Percentiles rank a stretch among this genome's conserved stretches.
These are phyloP conservation scores for Nannochloropsis gaditana DNA, from an alignment of 108 stramenopile genomes.

Conservation along the genomic window DNA sequence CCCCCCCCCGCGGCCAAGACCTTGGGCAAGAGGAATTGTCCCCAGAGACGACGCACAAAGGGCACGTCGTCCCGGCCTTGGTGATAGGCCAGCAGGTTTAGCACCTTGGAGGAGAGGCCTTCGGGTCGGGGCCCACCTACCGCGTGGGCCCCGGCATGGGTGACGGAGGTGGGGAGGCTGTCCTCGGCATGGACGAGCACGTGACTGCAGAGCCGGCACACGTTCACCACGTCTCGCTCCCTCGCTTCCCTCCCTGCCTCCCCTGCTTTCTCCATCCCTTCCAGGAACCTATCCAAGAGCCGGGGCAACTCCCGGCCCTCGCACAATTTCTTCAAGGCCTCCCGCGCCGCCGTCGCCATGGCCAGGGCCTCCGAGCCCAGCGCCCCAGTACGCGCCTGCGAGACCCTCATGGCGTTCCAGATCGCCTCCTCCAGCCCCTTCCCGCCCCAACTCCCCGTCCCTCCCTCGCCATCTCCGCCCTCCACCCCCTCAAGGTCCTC, in stretches of 20 bases:
- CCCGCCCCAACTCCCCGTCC: background rate
- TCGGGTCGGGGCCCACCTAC: no score
- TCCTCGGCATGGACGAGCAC: background rate
- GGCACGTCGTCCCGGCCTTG: background rate
- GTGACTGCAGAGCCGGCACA: constrained; percentile 6
- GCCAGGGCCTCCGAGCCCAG: background rate
- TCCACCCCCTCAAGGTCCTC: background rate
- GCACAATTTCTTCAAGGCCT: constrained; percentile 3
- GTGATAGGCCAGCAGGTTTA: constrained; percentile 18
- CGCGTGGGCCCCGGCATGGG: background rate
- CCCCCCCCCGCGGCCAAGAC: background rate
- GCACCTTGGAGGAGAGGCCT: background rate
- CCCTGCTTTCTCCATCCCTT: background rate
- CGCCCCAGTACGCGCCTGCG: background rate
- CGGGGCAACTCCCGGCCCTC: constrained; percentile 2
- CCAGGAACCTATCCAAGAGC: background rate
- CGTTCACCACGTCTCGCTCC: background rate
- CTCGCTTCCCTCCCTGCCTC: background rate
- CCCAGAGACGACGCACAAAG: background rate
- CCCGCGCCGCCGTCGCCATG: background rate
- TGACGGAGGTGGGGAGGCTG: background rate
- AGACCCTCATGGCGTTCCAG: background rate
- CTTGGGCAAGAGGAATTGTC: background rate
- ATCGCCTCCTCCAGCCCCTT: background rate
- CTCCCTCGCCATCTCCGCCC: background rate